These are phyloP conservation scores for Venturia pyrina DNA, from an alignment of 2,329 filamentous ascomycete species.

Conservation along the genomic window DNA sequence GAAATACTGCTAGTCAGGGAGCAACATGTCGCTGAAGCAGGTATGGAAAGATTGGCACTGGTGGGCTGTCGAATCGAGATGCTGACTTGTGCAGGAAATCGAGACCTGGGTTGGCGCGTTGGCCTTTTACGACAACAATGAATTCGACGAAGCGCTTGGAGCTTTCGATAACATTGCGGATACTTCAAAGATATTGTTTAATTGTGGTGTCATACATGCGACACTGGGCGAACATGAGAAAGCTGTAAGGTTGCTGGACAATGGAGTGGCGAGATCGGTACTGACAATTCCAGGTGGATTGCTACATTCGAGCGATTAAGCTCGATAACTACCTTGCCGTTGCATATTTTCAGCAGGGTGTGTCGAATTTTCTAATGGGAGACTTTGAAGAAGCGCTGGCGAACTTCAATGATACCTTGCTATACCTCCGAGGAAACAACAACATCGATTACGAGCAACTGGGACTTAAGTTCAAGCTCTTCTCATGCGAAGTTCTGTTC, in stretches of 20 bases:
- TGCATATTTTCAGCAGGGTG: conserved; percentile 95
- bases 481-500: conserved; percentile 95
- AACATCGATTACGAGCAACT: conserved; percentile 97
- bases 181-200: conserved; percentile 97
- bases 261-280: not conserved
- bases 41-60: not conserved
- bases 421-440: conserved; percentile 90
- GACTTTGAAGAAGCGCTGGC: conserved; percentile 96
- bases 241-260: conserved; percentile 54
- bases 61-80: not conserved
- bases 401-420: conserved; percentile 95
- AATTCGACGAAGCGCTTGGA: conserved; percentile 81
- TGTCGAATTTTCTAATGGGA: conserved; percentile 93
- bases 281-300: conserved; percentile 59
- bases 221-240: conserved; percentile 92
- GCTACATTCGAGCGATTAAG: conserved; percentile 82
- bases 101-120: conserved; percentile 96
- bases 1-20: conserved; percentile 7
- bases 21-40: conserved; percentile 13
- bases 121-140: conserved; percentile 87
- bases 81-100: conserved; percentile 61
- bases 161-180: conserved; percentile 83
- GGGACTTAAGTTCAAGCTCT: conserved; percentile 89
- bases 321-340: conserved; percentile 94
- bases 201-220: conserved; percentile 94